Base-by-base conservation (phyloP, 306 rosid genomes). In the apple (Malus domestica) region DNA sequence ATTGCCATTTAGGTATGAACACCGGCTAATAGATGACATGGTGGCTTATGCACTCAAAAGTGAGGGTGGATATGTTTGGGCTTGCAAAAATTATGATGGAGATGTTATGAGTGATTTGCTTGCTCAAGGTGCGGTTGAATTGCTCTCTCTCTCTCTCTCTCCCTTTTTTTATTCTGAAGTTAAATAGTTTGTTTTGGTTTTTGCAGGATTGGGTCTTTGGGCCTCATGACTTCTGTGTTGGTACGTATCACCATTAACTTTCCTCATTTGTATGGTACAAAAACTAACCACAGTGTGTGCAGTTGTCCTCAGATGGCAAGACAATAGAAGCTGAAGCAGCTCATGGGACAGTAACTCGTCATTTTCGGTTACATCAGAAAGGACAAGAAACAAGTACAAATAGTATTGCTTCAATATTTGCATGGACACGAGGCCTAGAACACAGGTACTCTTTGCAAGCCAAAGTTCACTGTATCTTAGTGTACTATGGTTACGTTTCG, bases 41-140 rank as follows among this genome's bases (percentile, higher is more conserved):
- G 99, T 95, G 73, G 99, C 99, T 49, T 92, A 95, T 86, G 97
- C 80, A 70, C 16, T 95, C 51, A 95, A 95, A 86, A 95, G 97
- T 72, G 97, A 95, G 82, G 99, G 99, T 38, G 99, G 99, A 76
- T 95, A 95, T 88, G 96, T 95, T 66, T 95, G 99, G 97, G 99
- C 99, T 76, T 95, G 99, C 87, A 95, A 95, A 82, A 95, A 95
- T 86, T 95, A 95, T 77, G 99, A 95, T 76, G 99, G 99, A 63
- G 99, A 95, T 68, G 97, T 95, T 68, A 97, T 83, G 82, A 95
- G 99, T 83, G 99, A 95, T 89, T 85, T 95, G 82, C 99, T 95
- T 70, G 99, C 98, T 68, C 99, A 95, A 88, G 98, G 98, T 95
- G 80, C 77, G 45, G 67, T 80, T 46, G 44, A 38, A 27, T 46